Percentiles rank a stretch among this genome's conserved stretches.
phyloP scores from a whole-genome alignment of 106 monocot species.

The Dendrobium catenatum region DNA sequence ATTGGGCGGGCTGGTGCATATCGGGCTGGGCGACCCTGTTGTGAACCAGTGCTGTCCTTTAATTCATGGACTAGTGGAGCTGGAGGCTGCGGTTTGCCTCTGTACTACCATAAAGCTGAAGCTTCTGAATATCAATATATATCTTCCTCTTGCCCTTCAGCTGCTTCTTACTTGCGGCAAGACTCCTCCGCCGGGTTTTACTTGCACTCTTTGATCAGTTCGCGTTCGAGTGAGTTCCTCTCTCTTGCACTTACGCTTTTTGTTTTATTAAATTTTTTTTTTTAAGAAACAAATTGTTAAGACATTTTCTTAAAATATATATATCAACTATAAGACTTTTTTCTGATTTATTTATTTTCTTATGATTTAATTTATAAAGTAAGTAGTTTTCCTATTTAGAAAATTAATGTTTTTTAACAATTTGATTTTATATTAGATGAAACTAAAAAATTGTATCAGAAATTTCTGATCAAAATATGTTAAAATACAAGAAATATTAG shows the following conservation, averaged over 20 bases:
- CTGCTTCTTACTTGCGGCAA: conserved; percentile 59
- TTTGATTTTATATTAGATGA: too few species aligned
- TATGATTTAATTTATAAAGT: too few species aligned
- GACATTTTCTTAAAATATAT: not conserved
- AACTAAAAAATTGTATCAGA: too few species aligned
- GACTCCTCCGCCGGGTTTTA: conserved; percentile 54
- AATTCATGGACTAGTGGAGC: conserved; percentile 45
- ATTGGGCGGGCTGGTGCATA: conserved; percentile 57
- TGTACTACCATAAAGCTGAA: conserved; percentile 67
- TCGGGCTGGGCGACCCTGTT: conserved; percentile 45
- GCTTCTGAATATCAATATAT: conserved; percentile 53
- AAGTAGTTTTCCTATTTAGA: too few species aligned
- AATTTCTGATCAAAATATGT: too few species aligned
- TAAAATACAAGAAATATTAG: too few species aligned
- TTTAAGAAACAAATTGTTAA: not conserved
- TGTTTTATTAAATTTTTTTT: not conserved
- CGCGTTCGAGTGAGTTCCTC: not conserved
- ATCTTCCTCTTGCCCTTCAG: conserved; percentile 56
- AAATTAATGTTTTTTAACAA: too few species aligned
- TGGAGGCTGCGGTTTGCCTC: conserved; percentile 63
- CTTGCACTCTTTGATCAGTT: conserved; percentile 33
- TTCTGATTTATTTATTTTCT: too few species aligned
- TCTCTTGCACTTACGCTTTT: not conserved
- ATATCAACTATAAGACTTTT: too few species aligned
- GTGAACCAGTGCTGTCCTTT: conserved; percentile 60